A percentile compares a stretch with the other conserved stretches of the same genome.
phyloP scores from a whole-genome alignment of 2,329 filamentous ascomycete genomes.

The Colletotrichum phormii region DNA sequence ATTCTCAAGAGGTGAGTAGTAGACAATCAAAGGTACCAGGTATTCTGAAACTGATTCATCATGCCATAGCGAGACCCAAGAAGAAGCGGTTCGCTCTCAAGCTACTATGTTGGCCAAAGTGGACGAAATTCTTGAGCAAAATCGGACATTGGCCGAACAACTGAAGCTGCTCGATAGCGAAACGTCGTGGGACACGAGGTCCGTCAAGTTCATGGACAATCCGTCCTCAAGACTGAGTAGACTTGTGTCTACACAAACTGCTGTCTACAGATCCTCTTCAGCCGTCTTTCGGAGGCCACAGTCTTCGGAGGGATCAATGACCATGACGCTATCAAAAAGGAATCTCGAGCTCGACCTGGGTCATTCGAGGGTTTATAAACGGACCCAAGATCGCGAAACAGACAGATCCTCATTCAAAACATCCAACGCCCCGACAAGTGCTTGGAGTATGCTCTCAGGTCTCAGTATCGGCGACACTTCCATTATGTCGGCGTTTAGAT shows the following conservation, averaged over 20 bases:
- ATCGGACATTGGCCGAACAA: not conserved
- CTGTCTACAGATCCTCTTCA: not conserved
- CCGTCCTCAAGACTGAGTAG: not conserved
- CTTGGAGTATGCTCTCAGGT: not conserved
- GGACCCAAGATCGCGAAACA: not conserved
- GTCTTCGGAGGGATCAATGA: rapidly evolving
- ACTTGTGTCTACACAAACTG: not conserved
- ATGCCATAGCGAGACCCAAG: not conserved
- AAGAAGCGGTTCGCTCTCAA: not conserved
- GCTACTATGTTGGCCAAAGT: not conserved
- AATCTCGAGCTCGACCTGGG: not conserved
- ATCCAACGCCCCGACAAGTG: not conserved
- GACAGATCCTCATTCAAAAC: not conserved
- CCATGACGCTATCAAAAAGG: not conserved
- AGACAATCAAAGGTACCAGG: rapidly evolving
- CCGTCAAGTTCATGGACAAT: not conserved
- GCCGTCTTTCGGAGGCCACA: rapidly evolving
- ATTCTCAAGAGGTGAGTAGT: rapidly evolving
- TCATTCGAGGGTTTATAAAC: not conserved
- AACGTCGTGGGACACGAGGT: not conserved
- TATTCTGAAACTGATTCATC: rapidly evolving
- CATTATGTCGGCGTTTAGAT: not conserved
- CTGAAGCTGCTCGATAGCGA: not conserved
- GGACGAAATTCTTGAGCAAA: not conserved
- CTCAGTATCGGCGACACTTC: not conserved